These are phyloP conservation scores for Rhamnella rubrinervis DNA, from an alignment of 331 rosid species.

Conservation along the genomic window DNA sequence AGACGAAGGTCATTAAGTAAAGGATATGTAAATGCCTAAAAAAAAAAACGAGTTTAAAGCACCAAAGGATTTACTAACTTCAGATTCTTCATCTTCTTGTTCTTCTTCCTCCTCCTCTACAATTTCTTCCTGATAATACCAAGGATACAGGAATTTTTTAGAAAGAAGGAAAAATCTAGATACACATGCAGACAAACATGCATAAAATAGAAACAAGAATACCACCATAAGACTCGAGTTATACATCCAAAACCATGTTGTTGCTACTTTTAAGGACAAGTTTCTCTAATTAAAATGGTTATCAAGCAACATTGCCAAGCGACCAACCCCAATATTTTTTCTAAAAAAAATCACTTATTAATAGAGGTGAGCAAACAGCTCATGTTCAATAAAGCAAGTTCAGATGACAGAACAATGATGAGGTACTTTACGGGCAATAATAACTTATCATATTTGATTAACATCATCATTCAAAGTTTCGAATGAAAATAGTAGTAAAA, in stretches of 20 bases:
- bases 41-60: slow-evolving; percentile 1
- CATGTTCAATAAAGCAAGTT: too few species aligned
- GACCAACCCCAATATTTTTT: neutral
- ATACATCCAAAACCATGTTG: neutral
- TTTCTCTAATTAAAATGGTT: neutral
- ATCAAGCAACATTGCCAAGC: neutral
- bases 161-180: neutral
- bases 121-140: slow-evolving; percentile 38
- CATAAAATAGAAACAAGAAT: neutral
- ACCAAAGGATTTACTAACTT: slow-evolving; percentile 37
- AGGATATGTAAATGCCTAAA: slow-evolving; percentile 9
- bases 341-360: neutral
- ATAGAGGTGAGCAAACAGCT: neutral
- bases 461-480: too few species aligned
- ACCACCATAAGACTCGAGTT: neutral
- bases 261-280: neutral
- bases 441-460: too few species aligned
- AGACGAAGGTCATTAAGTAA: neutral
- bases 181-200: neutral
- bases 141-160: neutral
- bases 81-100: slow-evolving; percentile 49
- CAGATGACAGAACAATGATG: too few species aligned
- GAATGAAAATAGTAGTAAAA: too few species aligned
- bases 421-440: too few species aligned
- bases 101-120: slow-evolving; percentile 26